Base-by-base conservation (phyloP, 495 filamentous ascomycete genomes). In the Terfezia claveryi region DNA sequence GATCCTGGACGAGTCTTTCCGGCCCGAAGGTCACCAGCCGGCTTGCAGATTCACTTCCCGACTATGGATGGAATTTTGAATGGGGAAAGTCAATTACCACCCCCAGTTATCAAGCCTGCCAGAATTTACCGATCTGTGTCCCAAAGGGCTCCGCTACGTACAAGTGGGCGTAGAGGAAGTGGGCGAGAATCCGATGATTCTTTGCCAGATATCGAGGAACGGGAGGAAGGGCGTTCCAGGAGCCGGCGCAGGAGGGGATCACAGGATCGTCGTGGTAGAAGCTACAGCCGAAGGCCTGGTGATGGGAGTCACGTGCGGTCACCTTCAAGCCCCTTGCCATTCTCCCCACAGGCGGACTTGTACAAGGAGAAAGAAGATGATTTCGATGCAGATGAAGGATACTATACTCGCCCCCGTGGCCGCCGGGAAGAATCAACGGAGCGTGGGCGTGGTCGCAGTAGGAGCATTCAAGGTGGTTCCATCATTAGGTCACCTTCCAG, bases 281-380 rank as follows among this genome's bases (percentile, higher is more conserved):
- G 38, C 4, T 49, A 55, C 14, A 64, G 57, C 52, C 63, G 64
- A 44, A 68, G 23, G 23, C n/a, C 16, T 16, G 16, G 11, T 4
- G 23, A 51, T 12, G 72, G 72, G 4, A 78, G 81, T 32, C 57
- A 68, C n/a, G 69, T 72, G 49, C 69, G 82, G 41, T 94, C 87
- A 2, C 85, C 87, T 36, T 85, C 87, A 0, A 87, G 83, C 4
- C 86, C 87, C 16, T 66, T 86, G 49, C 85, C 85, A n/a, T 81
- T 87, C 70, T 70, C 74, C 10, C 61, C 72, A 4, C 72, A 64
- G 57, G 66, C 54, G 58, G 68, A 50, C 53, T 61, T 54, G 5
- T 67, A 61, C 52, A 63, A 59, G 54, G 62, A 59, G 37, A 63
- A 57, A 53, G 55, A 64, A 38, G 67, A 32, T 11, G 54, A 49